phyloP scores from a whole-genome alignment of 768 basidiomycete species.

The Collybia sp. region DNA sequence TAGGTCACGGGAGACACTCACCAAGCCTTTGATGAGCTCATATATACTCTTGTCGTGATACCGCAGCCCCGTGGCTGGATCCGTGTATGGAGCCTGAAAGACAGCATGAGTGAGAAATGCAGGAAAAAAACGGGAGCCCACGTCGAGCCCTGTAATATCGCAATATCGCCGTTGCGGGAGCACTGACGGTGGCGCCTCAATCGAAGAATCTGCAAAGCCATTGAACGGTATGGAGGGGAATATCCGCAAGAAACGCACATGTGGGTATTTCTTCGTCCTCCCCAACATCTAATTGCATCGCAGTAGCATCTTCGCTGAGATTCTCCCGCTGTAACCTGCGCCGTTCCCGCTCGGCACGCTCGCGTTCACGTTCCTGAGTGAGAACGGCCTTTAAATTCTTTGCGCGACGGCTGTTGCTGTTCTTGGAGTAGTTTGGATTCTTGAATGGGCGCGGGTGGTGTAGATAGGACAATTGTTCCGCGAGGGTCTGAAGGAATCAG shows the following conservation, averaged over 20 bases:
- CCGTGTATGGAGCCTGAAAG: conserved; percentile 72
- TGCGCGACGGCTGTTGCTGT: conserved; percentile 56
- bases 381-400: conserved; percentile 81
- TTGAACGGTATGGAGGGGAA: neutral
- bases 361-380: conserved; percentile 74
- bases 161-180: conserved; percentile 75
- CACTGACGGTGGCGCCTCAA: conserved; percentile 82
- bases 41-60: conserved; percentile 89
- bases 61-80: conserved; percentile 73
- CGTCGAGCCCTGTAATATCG: conserved; percentile 85
- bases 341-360: conserved; percentile 61
- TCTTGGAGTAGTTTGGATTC: conserved; percentile 65
- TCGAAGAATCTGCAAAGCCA: conserved; percentile 54
- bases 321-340: conserved; percentile 36
- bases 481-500: conserved; percentile 46
- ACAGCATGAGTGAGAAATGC: neutral
- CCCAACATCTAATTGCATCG: conserved; percentile 51
- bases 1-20: conserved; percentile 21
- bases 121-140: conserved; percentile 17
- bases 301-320: conserved; percentile 23
- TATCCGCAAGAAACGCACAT: conserved; percentile 39
- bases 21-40: conserved; percentile 72
- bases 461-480: conserved; percentile 71
- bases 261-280: conserved; percentile 54
- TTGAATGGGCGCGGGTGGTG: conserved; percentile 75